Evolutionary conservation across 129 eudicot genomes (phyloP).

Genomic region (Pittosporum tobira): DNA sequence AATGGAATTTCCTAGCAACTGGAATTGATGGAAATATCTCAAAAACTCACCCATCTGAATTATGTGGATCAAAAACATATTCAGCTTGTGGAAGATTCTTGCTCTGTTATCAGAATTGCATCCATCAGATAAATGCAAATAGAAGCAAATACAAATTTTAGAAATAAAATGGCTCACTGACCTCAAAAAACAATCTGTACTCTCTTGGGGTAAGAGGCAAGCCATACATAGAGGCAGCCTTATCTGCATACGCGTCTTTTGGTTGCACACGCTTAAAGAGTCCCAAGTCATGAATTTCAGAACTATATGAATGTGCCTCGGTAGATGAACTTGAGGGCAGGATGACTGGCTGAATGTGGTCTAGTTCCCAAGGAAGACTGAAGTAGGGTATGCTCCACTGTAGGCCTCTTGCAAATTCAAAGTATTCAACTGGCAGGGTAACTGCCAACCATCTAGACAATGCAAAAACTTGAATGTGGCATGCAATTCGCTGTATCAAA

Average conservation of each 20-base stretch:
- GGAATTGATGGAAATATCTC: neutral
- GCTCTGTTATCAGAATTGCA: slow-evolving; percentile 33
- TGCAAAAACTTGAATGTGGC: slow-evolving; percentile 82
- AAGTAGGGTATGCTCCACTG: slow-evolving; percentile 96
- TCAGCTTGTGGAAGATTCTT: slow-evolving; percentile 71
- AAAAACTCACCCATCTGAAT: slow-evolving; percentile 47
- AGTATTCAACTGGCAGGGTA: slow-evolving; percentile 78
- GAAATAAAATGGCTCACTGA: slow-evolving; percentile 12
- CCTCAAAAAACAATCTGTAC: slow-evolving; percentile 76
- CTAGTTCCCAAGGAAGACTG: slow-evolving; percentile 75
- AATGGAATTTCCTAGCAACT: neutral
- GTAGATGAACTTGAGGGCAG: slow-evolving; percentile 37
- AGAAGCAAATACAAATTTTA: neutral
- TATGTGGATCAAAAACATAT: slow-evolving; percentile 42
- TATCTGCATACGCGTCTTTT: slow-evolving; percentile 14
- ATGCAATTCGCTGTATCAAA: slow-evolving; percentile 60
- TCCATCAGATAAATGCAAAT: slow-evolving; percentile 15
- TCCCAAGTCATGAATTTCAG: slow-evolving; percentile 27
- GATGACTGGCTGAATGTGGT: slow-evolving; percentile 13
- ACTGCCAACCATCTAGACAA: slow-evolving; percentile 82
- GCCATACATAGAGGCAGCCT: slow-evolving; percentile 49
- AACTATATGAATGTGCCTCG: slow-evolving; percentile 29
- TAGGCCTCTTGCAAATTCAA: slow-evolving; percentile 67
- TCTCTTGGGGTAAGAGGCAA: slow-evolving; percentile 76
- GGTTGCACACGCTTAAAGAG: slow-evolving; percentile 13